These are phyloP conservation scores for Cenchrus purpureus DNA, from an alignment of 176 grass and related monocot genomes.

Conservation along the genomic window DNA sequence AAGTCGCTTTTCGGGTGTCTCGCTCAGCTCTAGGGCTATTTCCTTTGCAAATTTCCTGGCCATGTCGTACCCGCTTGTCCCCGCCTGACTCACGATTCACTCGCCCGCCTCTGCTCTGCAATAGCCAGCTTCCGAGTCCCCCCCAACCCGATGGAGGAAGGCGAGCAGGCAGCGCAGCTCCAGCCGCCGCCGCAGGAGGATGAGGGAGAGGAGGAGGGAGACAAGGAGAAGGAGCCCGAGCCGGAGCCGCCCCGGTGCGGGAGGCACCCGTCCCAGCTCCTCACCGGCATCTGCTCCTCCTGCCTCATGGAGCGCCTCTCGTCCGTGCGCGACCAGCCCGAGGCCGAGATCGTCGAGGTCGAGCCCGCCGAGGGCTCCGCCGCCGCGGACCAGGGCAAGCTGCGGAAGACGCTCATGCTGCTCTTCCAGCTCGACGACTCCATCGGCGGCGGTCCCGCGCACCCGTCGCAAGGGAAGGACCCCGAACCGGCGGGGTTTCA, in stretches of 20 bases:
- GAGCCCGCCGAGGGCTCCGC: background rate
- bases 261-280: constrained; percentile 70
- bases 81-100: constrained; percentile 34
- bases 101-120: constrained; percentile 1
- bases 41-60: background rate
- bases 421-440: constrained; percentile 93
- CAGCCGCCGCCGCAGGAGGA: background rate
- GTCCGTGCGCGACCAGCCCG: constrained; percentile 53
- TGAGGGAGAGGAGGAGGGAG: background rate
- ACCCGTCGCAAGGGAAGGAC: constrained; percentile 2
- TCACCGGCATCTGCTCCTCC: constrained; percentile 84
- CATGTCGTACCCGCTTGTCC: constrained; percentile 55
- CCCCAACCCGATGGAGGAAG: constrained; percentile 50
- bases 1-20: constrained; percentile 42
- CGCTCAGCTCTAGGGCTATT: constrained; percentile 37
- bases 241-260: constrained; percentile 35
- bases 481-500: constrained; percentile 8
- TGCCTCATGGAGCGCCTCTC: constrained; percentile 92
- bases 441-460: background rate
- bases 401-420: constrained; percentile 78
- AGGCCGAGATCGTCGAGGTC: constrained; percentile 77
- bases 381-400: constrained; percentile 40
- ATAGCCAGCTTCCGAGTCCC: background rate
- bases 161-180: constrained; percentile 45
- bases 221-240: background rate